A percentile compares a stretch with the other conserved stretches of the same genome.
Conservation (phyloP, 306 rosid genomes). For the Ochetophila trinervis region DNA sequence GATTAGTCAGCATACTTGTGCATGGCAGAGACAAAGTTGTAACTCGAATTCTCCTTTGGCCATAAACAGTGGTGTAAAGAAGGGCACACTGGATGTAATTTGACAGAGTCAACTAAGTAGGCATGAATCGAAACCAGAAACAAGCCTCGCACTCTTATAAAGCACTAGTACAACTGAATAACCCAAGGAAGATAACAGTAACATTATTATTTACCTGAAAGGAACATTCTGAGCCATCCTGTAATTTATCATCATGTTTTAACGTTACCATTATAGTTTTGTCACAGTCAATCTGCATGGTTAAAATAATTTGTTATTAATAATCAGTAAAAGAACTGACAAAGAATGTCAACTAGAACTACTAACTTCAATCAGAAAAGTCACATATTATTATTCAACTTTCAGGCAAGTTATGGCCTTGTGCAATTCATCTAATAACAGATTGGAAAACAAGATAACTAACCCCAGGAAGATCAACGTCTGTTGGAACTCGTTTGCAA, state of each 20-base stretch:
- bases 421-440: neutral
- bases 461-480: conserved; percentile 95
- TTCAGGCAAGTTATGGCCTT: neutral
- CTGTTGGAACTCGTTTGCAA: conserved; percentile 93
- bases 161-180: conserved; percentile 11
- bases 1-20: conserved; percentile 91
- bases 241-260: conserved; percentile 95
- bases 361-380: neutral
- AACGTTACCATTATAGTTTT: conserved; percentile 83
- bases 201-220: conserved; percentile 68
- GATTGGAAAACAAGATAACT: conserved; percentile 24
- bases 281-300: conserved; percentile 90
- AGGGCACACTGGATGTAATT: conserved; percentile 70
- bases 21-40: conserved; percentile 85
- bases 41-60: conserved; percentile 93
- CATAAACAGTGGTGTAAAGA: conserved; percentile 91
- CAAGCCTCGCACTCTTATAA: conserved; percentile 8
- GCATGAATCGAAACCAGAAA: conserved; percentile 5
- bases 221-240: conserved; percentile 95
- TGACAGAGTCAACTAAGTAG: neutral
- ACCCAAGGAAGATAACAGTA: conserved; percentile 15
- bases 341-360: neutral
- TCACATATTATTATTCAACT: neutral
- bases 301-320: neutral
- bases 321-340: neutral